Percentiles rank a stretch among this genome's conserved stretches.
Evolutionary conservation across 176 grass and related monocot species (phyloP).

Genomic region (Aegilops bicornis): DNA sequence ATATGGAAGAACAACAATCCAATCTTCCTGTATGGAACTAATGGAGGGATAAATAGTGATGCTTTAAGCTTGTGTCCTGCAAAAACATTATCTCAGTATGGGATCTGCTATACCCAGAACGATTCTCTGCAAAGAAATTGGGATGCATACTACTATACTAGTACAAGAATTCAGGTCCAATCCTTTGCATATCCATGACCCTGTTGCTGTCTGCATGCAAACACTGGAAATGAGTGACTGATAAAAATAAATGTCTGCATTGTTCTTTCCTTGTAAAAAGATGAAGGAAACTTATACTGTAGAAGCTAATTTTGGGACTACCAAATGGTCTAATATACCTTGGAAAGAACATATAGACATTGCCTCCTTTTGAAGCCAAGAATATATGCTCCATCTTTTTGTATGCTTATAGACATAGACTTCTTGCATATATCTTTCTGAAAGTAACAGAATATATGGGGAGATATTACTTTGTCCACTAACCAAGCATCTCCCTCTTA

Average conservation of each 20-base stretch:
- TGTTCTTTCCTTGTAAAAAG: conserved; percentile 1
- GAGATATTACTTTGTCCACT: conserved; percentile 17
- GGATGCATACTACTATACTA: not conserved
- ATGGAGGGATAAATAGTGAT: not conserved
- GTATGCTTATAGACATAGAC: conserved; percentile 3
- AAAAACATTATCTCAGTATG: not conserved
- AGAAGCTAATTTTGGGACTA: conserved; percentile 8
- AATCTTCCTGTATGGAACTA: not conserved
- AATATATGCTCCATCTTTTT: conserved; percentile 32
- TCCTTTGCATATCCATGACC: not conserved
- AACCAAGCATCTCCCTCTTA: conserved; percentile 19
- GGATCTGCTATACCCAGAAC: no score
- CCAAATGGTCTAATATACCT: not conserved
- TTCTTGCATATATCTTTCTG: conserved; percentile 17
- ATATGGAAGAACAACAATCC: not conserved
- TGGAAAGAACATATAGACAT: no score
- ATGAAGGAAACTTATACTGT: not conserved
- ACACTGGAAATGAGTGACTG: not conserved
- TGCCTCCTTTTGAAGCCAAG: conserved; percentile 27
- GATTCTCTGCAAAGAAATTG: not conserved
- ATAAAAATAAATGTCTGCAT: not conserved
- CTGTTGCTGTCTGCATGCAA: not conserved
- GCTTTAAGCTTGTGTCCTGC: not conserved
- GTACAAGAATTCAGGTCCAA: not conserved
- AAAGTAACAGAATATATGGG: conserved; percentile 36